Conservation (phyloP, 805 yeast genomes). For the Wickerhamiella qilinensis region DNA sequence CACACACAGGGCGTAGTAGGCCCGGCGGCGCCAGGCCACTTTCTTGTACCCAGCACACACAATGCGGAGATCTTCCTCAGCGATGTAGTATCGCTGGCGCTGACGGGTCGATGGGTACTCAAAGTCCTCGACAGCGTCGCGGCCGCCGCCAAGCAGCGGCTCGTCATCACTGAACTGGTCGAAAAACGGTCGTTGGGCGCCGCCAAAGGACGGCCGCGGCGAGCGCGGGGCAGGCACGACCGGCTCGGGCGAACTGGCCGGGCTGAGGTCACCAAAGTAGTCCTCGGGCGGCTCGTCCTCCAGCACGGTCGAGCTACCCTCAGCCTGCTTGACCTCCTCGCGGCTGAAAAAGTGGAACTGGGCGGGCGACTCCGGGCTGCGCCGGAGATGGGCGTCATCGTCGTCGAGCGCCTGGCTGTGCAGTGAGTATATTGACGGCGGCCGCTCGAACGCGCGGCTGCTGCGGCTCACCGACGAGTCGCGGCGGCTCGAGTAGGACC, state of each 20-base stretch:
- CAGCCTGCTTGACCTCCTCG: constrained; percentile 73
- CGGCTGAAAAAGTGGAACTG: constrained; percentile 64
- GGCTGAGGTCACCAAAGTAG: constrained; percentile 6
- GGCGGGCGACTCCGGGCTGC: neutral
- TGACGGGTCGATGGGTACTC: constrained; percentile 16
- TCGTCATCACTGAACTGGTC: constrained; percentile 7
- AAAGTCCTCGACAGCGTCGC: constrained; percentile 4
- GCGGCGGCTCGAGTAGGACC: constrained; percentile 10
- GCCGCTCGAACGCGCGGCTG: neutral
- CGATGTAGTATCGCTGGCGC: constrained; percentile 70
- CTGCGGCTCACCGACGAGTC: constrained; percentile 7
- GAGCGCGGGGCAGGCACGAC: no score
- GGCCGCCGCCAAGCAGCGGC: constrained; percentile 10
- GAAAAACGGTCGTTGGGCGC: constrained; percentile 3
- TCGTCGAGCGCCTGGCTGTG: constrained; percentile 5
- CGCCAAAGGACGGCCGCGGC: neutral
- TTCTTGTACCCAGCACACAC: constrained; percentile 83
- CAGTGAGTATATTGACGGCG: neutral
- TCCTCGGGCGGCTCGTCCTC: constrained; percentile 24
- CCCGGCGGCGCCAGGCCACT: constrained; percentile 27
- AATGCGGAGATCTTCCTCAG: constrained; percentile 88
- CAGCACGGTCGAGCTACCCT: constrained; percentile 63
- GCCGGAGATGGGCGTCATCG: neutral
- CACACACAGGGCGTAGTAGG: constrained; percentile 40
- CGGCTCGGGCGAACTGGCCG: no score